Base-by-base conservation (phyloP, 2,329 filamentous ascomycete genomes). In the Diplocarpon rosae region DNA sequence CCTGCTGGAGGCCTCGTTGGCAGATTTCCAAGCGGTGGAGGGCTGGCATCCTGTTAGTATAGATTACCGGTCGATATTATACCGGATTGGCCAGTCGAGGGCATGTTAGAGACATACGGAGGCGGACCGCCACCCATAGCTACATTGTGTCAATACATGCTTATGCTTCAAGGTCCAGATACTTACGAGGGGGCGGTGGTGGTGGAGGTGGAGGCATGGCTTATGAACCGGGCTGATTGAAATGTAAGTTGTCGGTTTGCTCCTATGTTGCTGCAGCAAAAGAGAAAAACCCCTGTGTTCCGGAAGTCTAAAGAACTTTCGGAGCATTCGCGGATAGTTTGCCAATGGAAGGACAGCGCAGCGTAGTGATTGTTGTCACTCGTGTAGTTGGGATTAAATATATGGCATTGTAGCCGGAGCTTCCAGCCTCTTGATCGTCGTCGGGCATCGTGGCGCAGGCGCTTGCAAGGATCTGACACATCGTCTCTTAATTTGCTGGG, bases 1-100 rank as follows among this genome's bases (percentile, higher is more conserved):
- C 65, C 68, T 14, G 77, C 67, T 8, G 78, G 65, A 32, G 81
- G 76, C 55, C 74, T 72, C 20, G 69, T 62, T 34, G 83, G 76
- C 30, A 83, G 55, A 36, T 52, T 51, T 43, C 67, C 70, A 35
- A 73, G 80, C 36, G 82, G 80, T 16, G 82, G 83, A 39, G 83
- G 75, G 15, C 73, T 43, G 33, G 5, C 11, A 32, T n/a, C 12
- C 17, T 20, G 15, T 43, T 13, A 37, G 27, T 27, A 11, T 14
- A 11, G 14, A 32, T 12, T 32, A n/a, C n/a, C n/a, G 7, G 20
- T 7, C 20, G 4, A 24, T 24, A 7, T 24, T 24, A 24, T 24
- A 24, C 7, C 20, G 20, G 20, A 24, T 4, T 24, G 20, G 3
- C 20, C 9, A 10, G 3, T 12, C 30, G 13, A 17, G 33, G 14